Base-by-base conservation (phyloP, 2,329 filamentous ascomycete species). In the Fusarium sp. region DNA sequence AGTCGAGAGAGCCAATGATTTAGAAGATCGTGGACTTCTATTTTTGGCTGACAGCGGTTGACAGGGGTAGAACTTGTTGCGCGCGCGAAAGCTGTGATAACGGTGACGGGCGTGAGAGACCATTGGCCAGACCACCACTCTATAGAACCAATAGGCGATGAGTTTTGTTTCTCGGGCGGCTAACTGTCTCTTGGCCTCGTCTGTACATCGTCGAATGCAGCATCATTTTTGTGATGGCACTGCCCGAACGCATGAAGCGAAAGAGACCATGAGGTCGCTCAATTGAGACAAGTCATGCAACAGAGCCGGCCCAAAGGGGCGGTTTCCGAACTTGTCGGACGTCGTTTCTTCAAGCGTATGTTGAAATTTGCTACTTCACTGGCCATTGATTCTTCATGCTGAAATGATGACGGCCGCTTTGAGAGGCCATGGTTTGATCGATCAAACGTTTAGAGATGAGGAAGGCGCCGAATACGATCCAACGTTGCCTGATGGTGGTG, bases 11-110 rank as follows among this genome's bases (percentile, higher is more conserved):
- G 18, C 80, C 80, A 82, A 82, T 82, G 62, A 77, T 40, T 34
- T 8, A 16, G 6, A 45, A 30, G 38, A 69, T 56, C 53, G 42
- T 61, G 52, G 33, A 51, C 40, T 74, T 76, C 75, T 81, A 81
- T 78, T 78, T 79, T 79, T 80, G 73, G 76, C 50, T 71, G 65
- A 74, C 71, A 74, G 67, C 66, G 56, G 53, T 59, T 66, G 65
- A 66, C 60, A 67, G 70, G 71, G 68, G 50, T 52, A 49, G 62
- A 67, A 52, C 62, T 47, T 57, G 54, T 81, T 77, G 78, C 79
- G 80, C 79, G 80, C 79, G 80, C 78, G 77, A 81, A 71, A 79
- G 65, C 49, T 63, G 64, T 64, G 59, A 65, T 69, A 46, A 65
- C 62, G 45, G 61, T 51, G 41, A 52, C 56, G 51, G 53, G 56